Evolutionary conservation across 2,329 filamentous ascomycete species (phyloP), one percentile per base, ranked within the genome.

Genomic region (Sporothrix globosa): DNA sequence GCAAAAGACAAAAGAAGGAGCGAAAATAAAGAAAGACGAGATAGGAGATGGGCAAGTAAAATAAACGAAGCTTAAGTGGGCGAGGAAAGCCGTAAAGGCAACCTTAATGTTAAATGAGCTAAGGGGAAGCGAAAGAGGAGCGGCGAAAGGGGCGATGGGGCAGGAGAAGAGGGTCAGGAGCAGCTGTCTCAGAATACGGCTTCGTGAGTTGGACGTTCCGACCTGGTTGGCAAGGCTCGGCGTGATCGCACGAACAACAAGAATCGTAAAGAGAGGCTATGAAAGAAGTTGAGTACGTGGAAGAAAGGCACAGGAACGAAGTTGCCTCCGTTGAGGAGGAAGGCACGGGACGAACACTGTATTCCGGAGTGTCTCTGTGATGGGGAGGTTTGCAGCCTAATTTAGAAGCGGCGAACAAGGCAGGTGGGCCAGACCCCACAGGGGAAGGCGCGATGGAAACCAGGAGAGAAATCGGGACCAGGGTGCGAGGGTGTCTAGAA

Each of bases 101-200:
- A 68, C 52, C 52, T 68, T 67, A 54, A 54, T 68, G 30, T 56
- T 27, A 68, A 56, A 68, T 68, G 50, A 68, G 50, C 50, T 46
- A 44, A 46, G 66, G 66, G 50, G 52, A 46, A 46, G 46, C 14
- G 39, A 68, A 58, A 44, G 50, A 50, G 44, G 44, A 65, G 44
- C 60, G 60, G 41, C 44, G 53, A 60, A 68, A 60, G 67, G 52
- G 53, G 52, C 39, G 50, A 60, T 44, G 52, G 27, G 66, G 53
- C 5, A 50, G 53, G 34, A 60, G 67, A 17, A 56, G 66, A 48
- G 41, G 24, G 63, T 24, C 46, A 53, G 44, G 58, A 63, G 46
- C 46, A 10, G 48, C 63, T 65, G 63, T 67, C 63, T 67, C 63
- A 67, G 63, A 41, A 67, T 44, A 52, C 61, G 24, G 50, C 50